Percentiles rank a stretch among this genome's conserved stretches.
Conservation (phyloP, 225 moss, liverwort and hornwort species). For the Marchantia polymorpha region DNA sequence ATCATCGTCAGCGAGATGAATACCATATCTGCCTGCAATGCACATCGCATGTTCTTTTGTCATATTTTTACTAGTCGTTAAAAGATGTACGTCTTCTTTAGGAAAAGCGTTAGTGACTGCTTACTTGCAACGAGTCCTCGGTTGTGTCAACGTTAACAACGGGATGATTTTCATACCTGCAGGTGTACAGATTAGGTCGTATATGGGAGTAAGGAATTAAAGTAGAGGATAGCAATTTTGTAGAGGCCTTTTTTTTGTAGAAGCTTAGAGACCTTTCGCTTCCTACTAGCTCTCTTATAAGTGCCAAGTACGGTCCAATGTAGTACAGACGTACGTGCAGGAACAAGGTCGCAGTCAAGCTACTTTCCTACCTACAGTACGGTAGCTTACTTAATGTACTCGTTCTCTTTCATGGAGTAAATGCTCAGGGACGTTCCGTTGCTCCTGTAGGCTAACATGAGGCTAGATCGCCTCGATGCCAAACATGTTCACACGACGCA, state of each 20-base stretch:
- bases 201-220: conserved; percentile 55
- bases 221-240: background rate
- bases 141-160: background rate
- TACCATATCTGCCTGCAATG: background rate
- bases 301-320: too few relatives aligned
- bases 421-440: too few relatives aligned
- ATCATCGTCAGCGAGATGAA: too few relatives aligned
- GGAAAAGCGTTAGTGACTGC: background rate
- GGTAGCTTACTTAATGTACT: too few relatives aligned
- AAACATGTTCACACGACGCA: too few relatives aligned
- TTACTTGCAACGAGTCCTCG: background rate
- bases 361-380: too few relatives aligned
- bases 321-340: too few relatives aligned
- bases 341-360: too few relatives aligned
- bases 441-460: too few relatives aligned
- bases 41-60: background rate
- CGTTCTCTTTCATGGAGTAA: too few relatives aligned
- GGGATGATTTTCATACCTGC: conserved; percentile 5
- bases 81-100: background rate
- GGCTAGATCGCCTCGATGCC: too few relatives aligned
- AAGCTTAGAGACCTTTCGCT: conserved; percentile 7
- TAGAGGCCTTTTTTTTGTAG: too few relatives aligned
- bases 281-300: background rate
- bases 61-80: background rate
- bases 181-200: conserved; percentile 77